These are phyloP conservation scores for Aspergillus transmontanensis DNA, from an alignment of 2,329 filamentous ascomycete species.

Conservation along the genomic window DNA sequence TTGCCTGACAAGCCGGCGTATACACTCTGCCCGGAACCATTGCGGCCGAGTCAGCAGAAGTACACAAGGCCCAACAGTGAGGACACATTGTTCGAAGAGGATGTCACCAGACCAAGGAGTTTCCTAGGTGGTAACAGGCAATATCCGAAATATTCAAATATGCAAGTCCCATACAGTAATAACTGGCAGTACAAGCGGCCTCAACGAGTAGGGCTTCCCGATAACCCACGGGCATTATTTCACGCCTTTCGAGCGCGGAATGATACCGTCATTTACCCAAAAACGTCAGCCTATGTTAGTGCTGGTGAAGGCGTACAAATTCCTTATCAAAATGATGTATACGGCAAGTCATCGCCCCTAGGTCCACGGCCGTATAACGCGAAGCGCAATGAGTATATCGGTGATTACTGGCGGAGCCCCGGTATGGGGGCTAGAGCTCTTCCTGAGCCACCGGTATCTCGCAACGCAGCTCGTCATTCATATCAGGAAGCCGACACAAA, in stretches of 20 bases:
- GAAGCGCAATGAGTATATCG: slow-evolving; percentile 19
- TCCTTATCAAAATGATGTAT: slow-evolving; percentile 11
- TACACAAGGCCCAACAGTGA: slow-evolving; percentile 30
- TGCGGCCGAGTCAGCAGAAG: slow-evolving; percentile 33
- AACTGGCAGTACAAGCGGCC: slow-evolving; percentile 11
- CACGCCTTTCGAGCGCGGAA: slow-evolving; percentile 27
- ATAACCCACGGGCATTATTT: slow-evolving; percentile 40
- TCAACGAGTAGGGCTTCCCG: slow-evolving; percentile 32
- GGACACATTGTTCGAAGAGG: slow-evolving; percentile 43
- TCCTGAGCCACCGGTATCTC: slow-evolving; percentile 17
- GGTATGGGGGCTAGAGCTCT: slow-evolving; percentile 9
- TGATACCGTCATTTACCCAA: slow-evolving; percentile 14
- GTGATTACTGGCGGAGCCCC: slow-evolving; percentile 18
- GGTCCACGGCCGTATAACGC: neutral
- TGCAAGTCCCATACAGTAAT: slow-evolving; percentile 6
- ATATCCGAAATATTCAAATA: slow-evolving; percentile 6
- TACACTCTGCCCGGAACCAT: slow-evolving; percentile 41
- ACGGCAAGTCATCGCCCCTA: slow-evolving; percentile 2
- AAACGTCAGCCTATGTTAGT: slow-evolving; percentile 16
- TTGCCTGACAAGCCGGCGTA: slow-evolving; percentile 38
- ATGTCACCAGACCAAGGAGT: slow-evolving; percentile 25
- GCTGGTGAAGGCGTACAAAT: slow-evolving; percentile 11
- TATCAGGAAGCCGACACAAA: slow-evolving; percentile 10
- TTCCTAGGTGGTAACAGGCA: slow-evolving; percentile 19
- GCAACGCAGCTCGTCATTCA: slow-evolving; percentile 13